These are phyloP conservation scores for Noccaea caerulescens DNA, from an alignment of 345 rosid species.

Conservation along the genomic window DNA sequence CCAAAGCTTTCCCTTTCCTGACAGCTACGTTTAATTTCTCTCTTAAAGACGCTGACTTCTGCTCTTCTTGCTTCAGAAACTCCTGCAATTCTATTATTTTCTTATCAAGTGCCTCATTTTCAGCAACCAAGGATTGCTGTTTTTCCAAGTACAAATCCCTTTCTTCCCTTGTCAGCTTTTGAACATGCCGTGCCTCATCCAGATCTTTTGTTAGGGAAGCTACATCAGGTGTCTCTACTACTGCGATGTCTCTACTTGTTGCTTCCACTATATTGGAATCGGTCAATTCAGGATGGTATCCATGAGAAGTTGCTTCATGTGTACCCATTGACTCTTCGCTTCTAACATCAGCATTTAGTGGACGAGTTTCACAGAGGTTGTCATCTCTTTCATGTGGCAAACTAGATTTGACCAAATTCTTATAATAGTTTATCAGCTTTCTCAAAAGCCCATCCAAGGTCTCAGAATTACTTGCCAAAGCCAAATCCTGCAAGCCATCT, in stretches of 20 bases:
- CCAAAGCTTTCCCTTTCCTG: constrained; percentile 92
- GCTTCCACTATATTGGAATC: constrained; percentile 43
- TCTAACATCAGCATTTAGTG: constrained; percentile 42
- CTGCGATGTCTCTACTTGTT: constrained; percentile 51
- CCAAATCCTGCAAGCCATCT: constrained; percentile 51
- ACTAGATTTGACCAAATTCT: constrained; percentile 43
- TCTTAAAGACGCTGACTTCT: constrained; percentile 71
- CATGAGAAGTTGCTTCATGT: constrained; percentile 43
- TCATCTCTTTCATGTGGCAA: constrained; percentile 40
- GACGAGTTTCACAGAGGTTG: constrained; percentile 39
- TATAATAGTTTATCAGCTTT: constrained; percentile 70
- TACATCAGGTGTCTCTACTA: constrained; percentile 45
- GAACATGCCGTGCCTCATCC: constrained; percentile 62
- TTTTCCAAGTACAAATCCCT: constrained; percentile 66
- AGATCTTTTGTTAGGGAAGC: constrained; percentile 62
- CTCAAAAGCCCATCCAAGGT: constrained; percentile 65
- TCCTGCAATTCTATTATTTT: constrained; percentile 66
- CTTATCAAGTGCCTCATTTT: constrained; percentile 63
- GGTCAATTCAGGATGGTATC: constrained; percentile 37
- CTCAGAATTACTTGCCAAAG: constrained; percentile 52
- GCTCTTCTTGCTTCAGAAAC: constrained; percentile 79
- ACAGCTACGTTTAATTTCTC: constrained; percentile 95
- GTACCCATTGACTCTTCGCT: constrained; percentile 44
- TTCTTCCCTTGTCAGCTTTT: constrained; percentile 65
- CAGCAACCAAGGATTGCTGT: constrained; percentile 60